Base-by-base conservation (phyloP, 2,329 filamentous ascomycete species). In the Cercospora beticola region DNA sequence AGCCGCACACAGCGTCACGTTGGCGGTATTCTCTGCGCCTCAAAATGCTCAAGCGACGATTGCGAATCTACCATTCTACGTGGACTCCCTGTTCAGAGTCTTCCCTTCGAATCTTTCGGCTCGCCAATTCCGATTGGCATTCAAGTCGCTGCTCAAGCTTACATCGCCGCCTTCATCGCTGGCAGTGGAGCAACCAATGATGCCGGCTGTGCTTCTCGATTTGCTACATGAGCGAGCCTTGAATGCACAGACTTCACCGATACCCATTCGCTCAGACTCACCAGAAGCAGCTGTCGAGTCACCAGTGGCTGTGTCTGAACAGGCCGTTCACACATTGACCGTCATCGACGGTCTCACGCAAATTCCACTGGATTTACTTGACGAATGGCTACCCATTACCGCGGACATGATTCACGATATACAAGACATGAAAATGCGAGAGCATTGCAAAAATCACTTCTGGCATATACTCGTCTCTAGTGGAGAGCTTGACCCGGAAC, bases 401-500 rank as follows among this genome's bases (percentile, higher is more conserved):
- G 92, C 91, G 0, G 85, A 88, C 59, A 82, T 92, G 14, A 82
- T 95, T 68, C 89, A 89, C 72, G 80, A 81, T 16, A 86, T 97
- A 30, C 79, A 83, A 2, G 89, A 93, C 70, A 80, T 83, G 0
- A 78, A 75, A 4, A 87, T 94, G 83, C 85, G 89, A 54, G 85
- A 89, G 58, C 82, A 84, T 2, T 92, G 89, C 43, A 88, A 89
- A 76, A 85, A 88, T 71, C 84, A 93, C 61, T 91, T 96, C 78
- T 93, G 92, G 89, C 89, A 95, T 67, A 86, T 93, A 2, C 81
- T 97, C 9, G 89, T 89, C 49, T 89, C 60, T 18, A 86, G 70
- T 73, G 93, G 93, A 3, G 93, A 97, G 81, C 91, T 97, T 88
- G 93, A 97, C 79, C 90, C 96, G 26, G 92, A 96, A 77, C 86